Conservation (phyloP, 2,329 filamentous ascomycete species). For the Westerdykella sp. region DNA sequence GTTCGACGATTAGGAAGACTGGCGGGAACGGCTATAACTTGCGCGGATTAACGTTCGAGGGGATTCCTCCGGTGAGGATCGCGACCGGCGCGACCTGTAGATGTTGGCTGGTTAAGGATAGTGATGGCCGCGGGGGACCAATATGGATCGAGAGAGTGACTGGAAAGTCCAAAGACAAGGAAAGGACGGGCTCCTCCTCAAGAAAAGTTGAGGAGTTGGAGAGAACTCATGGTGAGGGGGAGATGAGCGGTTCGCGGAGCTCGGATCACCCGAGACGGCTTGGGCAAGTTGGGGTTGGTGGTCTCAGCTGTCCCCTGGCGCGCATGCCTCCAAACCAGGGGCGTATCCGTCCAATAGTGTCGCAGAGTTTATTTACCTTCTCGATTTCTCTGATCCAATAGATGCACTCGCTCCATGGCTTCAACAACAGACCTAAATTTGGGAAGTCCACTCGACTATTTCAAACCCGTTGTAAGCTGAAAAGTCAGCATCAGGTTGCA, state of each 20-base stretch:
- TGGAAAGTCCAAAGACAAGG: constrained; percentile 21
- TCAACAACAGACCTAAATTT: too few relatives aligned
- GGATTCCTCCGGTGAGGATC: constrained; percentile 7
- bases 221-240: constrained; percentile 12
- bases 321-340: background rate
- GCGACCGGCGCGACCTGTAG: constrained; percentile 23
- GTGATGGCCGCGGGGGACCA: constrained; percentile 24
- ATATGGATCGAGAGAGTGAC: constrained; percentile 28
- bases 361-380: too few relatives aligned
- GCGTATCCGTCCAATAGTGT: background rate
- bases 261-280: constrained; percentile 1
- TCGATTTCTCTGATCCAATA: too few relatives aligned
- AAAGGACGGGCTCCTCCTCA: constrained; percentile 27
- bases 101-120: constrained; percentile 15
- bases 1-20: constrained; percentile 10
- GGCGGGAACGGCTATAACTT: constrained; percentile 3
- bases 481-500: too few relatives aligned
- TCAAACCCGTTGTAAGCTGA: too few relatives aligned
- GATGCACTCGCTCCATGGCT: too few relatives aligned
- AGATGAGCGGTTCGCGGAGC: constrained; percentile 10
- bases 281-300: too few relatives aligned
- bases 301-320: background rate
- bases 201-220: constrained; percentile 15
- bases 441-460: too few relatives aligned
- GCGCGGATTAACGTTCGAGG: background rate